These are phyloP conservation scores for Aspergillus hortae DNA, from an alignment of 2,329 filamentous ascomycete genomes.

Conservation along the genomic window DNA sequence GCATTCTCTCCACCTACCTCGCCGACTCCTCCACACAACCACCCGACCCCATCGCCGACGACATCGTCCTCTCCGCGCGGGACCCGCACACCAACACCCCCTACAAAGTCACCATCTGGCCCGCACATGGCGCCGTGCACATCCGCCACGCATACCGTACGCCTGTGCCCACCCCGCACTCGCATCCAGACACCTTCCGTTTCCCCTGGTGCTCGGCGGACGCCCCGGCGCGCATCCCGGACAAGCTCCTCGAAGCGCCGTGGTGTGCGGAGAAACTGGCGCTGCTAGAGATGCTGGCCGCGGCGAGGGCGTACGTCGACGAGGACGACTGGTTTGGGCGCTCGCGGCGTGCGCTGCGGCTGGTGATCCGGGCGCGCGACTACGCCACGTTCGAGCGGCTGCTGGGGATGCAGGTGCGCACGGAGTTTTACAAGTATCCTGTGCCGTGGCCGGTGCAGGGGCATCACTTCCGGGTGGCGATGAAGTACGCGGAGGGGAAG, in stretches of 20 bases:
- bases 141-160: slow-evolving; percentile 18
- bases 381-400: slow-evolving; percentile 30
- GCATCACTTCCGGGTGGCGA: slow-evolving; percentile 29
- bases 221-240: slow-evolving; percentile 33
- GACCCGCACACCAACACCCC: slow-evolving; percentile 6
- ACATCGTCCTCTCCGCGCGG: neutral
- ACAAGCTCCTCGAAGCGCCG: slow-evolving; percentile 34
- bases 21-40: neutral
- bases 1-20: slow-evolving; percentile 15
- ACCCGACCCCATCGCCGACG: neutral
- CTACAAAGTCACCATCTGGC: slow-evolving; percentile 35
- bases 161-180: slow-evolving; percentile 20
- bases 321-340: slow-evolving; percentile 27
- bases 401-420: slow-evolving; percentile 27
- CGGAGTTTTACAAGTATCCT: slow-evolving; percentile 29
- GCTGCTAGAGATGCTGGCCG: slow-evolving; percentile 35
- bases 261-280: slow-evolving; percentile 39
- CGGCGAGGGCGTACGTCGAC: slow-evolving; percentile 36
- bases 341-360: slow-evolving; percentile 28
- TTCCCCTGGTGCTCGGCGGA: slow-evolving; percentile 28
- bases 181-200: slow-evolving; percentile 32
- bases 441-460: slow-evolving; percentile 31
- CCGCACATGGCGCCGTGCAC: slow-evolving; percentile 35
- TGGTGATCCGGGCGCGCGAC: slow-evolving; percentile 34
- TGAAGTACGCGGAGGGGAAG: slow-evolving; percentile 22